Conservation (phyloP, 441 rosid species). For the Adansonia grandidieri region DNA sequence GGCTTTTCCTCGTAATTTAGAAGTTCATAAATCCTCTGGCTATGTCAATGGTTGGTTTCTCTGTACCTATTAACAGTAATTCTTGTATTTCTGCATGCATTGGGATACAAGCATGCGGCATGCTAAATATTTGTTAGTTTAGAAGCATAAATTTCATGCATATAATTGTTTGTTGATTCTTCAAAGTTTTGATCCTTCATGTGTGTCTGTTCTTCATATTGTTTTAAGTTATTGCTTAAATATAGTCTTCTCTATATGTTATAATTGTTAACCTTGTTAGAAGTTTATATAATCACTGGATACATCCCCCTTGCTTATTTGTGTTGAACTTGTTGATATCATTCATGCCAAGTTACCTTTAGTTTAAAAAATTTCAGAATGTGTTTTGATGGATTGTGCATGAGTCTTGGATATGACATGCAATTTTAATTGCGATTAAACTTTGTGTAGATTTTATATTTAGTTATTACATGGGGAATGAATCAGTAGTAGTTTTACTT, state of each 20-base stretch:
- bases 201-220: not conserved
- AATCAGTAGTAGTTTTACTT: not conserved
- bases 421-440: constrained; percentile 1
- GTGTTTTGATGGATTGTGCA: not conserved
- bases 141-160: not conserved
- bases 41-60: not conserved
- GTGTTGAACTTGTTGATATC: constrained; percentile 2
- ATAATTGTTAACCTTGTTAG: not conserved
- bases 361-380: not conserved
- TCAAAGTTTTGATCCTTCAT: not conserved
- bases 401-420: constrained; percentile 6
- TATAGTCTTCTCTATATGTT: constrained; percentile 1
- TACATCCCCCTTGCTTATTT: not conserved
- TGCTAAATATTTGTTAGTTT: not conserved
- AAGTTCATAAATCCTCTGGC: constrained; percentile 16
- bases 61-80: not conserved
- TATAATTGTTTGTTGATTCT: not conserved
- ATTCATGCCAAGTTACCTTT: not conserved
- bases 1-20: constrained; percentile 23
- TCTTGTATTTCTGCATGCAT: constrained; percentile 4
- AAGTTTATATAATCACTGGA: not conserved
- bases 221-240: not conserved
- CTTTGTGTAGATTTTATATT: not conserved
- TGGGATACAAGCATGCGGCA: not conserved
- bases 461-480: not conserved